phyloP scores from a whole-genome alignment of 169 alveolate species.

The Cryptosporidium sp. region DNA sequence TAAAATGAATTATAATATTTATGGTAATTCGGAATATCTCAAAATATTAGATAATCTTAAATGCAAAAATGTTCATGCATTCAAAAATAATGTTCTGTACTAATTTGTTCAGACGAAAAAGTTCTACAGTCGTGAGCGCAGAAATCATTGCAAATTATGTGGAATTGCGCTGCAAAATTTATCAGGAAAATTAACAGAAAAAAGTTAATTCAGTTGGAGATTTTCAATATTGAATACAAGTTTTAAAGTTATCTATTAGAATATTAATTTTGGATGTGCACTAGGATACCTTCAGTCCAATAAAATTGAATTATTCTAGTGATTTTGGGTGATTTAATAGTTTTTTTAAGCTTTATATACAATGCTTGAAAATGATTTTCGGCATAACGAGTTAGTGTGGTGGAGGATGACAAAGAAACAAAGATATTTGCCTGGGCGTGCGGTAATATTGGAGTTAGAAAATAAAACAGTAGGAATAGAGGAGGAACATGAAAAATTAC shows the following conservation, averaged over 20 bases:
- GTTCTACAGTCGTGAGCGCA: neutral
- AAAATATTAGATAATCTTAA: neutral
- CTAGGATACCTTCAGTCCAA: neutral
- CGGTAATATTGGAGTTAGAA: conserved; percentile 45
- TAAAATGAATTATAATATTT: neutral
- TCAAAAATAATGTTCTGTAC: neutral
- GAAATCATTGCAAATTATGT: conserved; percentile 1
- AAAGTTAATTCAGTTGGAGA: neutral
- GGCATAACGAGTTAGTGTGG: conserved; percentile 70
- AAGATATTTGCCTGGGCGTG: conserved; percentile 70
- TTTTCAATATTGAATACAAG: neutral
- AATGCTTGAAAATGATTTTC: conserved; percentile 55
- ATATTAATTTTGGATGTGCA: neutral
- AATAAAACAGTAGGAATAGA: conserved; percentile 64
- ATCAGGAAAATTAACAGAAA: neutral
- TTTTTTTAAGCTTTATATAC: neutral
- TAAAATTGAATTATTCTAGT: neutral
- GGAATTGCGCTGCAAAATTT: conserved; percentile 34
- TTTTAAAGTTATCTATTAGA: neutral
- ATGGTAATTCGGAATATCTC: neutral
- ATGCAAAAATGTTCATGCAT: no score
- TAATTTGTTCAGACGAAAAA: neutral
- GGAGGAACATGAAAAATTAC: conserved; percentile 51
- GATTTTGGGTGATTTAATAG: neutral
- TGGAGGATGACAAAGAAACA: conserved; percentile 75